These are phyloP conservation scores for Stenogyne calaminthoides DNA, from an alignment of 305 asterid species.

Conservation along the genomic window DNA sequence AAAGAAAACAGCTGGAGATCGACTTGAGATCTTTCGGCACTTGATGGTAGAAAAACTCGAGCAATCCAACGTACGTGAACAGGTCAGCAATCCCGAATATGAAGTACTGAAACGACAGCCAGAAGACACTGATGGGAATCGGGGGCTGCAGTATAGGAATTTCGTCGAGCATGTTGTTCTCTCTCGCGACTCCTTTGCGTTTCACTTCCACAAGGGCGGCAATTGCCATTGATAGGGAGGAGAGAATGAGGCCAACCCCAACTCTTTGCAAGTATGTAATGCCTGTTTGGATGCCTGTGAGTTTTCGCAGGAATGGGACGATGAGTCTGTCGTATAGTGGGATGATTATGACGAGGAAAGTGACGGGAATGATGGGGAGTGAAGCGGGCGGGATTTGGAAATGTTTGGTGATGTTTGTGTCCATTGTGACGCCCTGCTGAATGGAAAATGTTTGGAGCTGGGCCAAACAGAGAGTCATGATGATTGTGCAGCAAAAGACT, in stretches of 20 bases:
- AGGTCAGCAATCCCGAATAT: conserved; percentile 82
- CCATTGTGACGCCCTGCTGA: conserved; percentile 76
- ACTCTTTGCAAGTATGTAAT: conserved; percentile 74
- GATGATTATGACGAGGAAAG: conserved; percentile 48
- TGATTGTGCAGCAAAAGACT: conserved; percentile 65
- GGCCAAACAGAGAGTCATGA: conserved; percentile 81
- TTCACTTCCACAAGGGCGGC: conserved; percentile 72
- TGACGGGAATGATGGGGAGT: conserved; percentile 64
- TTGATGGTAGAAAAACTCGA: conserved; percentile 79
- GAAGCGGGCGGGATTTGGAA: conserved; percentile 75
- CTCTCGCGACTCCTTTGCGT: conserved; percentile 54
- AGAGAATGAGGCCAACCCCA: conserved; percentile 72
- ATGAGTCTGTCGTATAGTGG: conserved; percentile 62
- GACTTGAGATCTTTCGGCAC: conserved; percentile 65
- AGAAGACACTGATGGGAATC: conserved; percentile 71
- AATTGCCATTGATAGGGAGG: conserved; percentile 62
- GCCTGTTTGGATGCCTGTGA: conserved; percentile 74
- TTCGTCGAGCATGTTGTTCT: conserved; percentile 57
- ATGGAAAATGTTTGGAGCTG: conserved; percentile 85
- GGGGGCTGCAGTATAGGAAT: conserved; percentile 53
- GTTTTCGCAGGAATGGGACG: conserved; percentile 54
- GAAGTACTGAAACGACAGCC: conserved; percentile 77
- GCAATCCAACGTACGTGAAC: conserved; percentile 79
- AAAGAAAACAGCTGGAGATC: conserved; percentile 67
- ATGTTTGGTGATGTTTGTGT: conserved; percentile 44